Conservation (phyloP, 1,284 basidiomycete genomes). For the Entoloma clypeatum region DNA sequence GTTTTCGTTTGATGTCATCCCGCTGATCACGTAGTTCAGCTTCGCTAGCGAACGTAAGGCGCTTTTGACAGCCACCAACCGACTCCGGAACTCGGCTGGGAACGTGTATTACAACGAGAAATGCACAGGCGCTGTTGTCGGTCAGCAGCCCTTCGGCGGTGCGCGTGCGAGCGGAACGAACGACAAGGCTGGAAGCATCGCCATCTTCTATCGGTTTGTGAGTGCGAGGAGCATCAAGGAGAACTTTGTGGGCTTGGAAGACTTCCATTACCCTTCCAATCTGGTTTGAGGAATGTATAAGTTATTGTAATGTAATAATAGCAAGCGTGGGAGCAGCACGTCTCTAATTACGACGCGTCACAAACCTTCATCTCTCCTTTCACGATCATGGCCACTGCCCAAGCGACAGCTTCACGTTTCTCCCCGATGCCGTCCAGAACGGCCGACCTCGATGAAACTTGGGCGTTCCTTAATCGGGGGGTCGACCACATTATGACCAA, state of each 20-base stretch:
- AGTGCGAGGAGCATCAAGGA: slow-evolving; percentile 96
- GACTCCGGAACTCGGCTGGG: slow-evolving; percentile 81
- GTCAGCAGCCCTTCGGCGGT: slow-evolving; percentile 97
- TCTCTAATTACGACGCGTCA: slow-evolving; percentile 14
- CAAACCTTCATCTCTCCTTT: slow-evolving; percentile 6
- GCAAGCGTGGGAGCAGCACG: background rate
- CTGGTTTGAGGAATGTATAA: no score
- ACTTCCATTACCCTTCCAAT: slow-evolving; percentile 85
- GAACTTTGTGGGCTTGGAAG: slow-evolving; percentile 79
- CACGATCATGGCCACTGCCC: slow-evolving; percentile 11
- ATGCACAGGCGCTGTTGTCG: slow-evolving; percentile 94
- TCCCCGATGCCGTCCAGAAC: slow-evolving; percentile 56
- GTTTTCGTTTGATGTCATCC: slow-evolving; percentile 8
- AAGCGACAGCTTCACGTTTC: slow-evolving; percentile 21
- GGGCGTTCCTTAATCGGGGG: slow-evolving; percentile 85
- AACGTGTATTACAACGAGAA: slow-evolving; percentile 97
- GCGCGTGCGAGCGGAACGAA: slow-evolving; percentile 93
- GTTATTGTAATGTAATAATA: no score
- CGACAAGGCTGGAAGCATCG: slow-evolving; percentile 94
- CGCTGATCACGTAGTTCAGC: slow-evolving; percentile 36
- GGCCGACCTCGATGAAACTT: slow-evolving; percentile 80
- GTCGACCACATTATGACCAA: slow-evolving; percentile 94
- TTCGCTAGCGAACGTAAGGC: slow-evolving; percentile 80
- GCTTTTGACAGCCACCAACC: slow-evolving; percentile 71
- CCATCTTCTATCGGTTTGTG: slow-evolving; percentile 87